Conservation (phyloP, 1,284 basidiomycete genomes). For the Apiotrichum mycotoxinovorans region DNA sequence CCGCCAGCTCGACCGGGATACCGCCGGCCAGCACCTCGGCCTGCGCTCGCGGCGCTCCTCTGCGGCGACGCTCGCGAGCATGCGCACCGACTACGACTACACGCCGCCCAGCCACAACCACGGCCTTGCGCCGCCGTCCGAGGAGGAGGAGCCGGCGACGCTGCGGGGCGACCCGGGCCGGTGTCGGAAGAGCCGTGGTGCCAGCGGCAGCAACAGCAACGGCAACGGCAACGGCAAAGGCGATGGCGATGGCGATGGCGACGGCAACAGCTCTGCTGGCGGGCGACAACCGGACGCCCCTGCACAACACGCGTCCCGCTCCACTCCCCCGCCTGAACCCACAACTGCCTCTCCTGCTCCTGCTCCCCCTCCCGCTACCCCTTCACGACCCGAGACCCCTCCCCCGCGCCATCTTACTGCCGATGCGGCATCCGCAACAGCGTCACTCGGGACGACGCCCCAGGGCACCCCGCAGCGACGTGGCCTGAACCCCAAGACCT, state of each 20-base stretch:
- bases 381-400: background rate
- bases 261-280: no score
- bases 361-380: no score
- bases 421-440: background rate
- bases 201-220: no score
- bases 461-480: constrained; percentile 2
- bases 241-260: no score
- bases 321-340: background rate
- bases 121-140: constrained; percentile 1
- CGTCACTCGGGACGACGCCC: background rate
- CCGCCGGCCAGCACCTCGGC: constrained; percentile 39
- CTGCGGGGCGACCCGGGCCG: constrained; percentile 18
- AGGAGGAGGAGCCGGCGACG: background rate
- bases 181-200: no score
- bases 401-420: background rate
- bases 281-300: no score
- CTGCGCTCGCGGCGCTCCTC: constrained; percentile 37
- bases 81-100: constrained; percentile 11
- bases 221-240: no score
- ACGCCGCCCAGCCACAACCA: no score
- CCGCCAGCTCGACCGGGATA: constrained; percentile 40
- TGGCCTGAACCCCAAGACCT: constrained; percentile 37
- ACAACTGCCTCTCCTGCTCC: no score
- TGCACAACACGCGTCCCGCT: background rate
- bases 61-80: constrained; percentile 30